Conservation (phyloP, 768 basidiomycete species). For the Collybia sordida region DNA sequence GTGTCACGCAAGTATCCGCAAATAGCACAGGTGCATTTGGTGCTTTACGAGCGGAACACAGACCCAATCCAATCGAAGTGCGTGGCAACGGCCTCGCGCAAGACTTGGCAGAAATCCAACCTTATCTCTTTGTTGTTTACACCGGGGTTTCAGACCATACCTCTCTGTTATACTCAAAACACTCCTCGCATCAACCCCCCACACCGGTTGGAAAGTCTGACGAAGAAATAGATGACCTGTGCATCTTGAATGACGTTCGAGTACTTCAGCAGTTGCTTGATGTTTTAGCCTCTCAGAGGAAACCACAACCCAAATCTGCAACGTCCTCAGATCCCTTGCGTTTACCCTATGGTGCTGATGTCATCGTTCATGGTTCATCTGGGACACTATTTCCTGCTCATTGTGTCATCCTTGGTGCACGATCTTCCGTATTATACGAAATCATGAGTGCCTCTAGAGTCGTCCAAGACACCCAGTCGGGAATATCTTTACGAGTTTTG, state of each 20-base stretch:
- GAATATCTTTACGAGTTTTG: slow-evolving; percentile 29
- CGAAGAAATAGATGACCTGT: slow-evolving; percentile 35
- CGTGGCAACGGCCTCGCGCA: slow-evolving; percentile 57
- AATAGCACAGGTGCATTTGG: slow-evolving; percentile 89
- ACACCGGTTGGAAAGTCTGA: slow-evolving; percentile 7
- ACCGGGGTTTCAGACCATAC: background rate
- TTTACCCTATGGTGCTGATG: slow-evolving; percentile 60
- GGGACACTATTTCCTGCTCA: slow-evolving; percentile 60
- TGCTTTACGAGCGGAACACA: slow-evolving; percentile 75
- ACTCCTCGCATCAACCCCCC: background rate
- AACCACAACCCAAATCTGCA: slow-evolving; percentile 16
- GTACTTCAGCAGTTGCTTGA: slow-evolving; percentile 31
- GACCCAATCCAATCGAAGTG: slow-evolving; percentile 52
- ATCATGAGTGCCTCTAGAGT: slow-evolving; percentile 35
- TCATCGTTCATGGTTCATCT: slow-evolving; percentile 45
- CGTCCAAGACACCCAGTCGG: slow-evolving; percentile 25
- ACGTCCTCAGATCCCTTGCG: slow-evolving; percentile 6
- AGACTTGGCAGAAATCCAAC: slow-evolving; percentile 67
- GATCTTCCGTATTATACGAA: slow-evolving; percentile 45
- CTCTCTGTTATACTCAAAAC: background rate
- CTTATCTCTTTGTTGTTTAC: slow-evolving; percentile 44
- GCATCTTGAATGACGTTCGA: slow-evolving; percentile 35
- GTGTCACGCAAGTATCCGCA: slow-evolving; percentile 81
- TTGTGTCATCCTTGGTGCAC: slow-evolving; percentile 60
- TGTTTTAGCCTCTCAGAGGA: slow-evolving; percentile 27